Evolutionary conservation across 306 rosid species (phyloP).

Genomic region (Bauhinia variegata): DNA sequence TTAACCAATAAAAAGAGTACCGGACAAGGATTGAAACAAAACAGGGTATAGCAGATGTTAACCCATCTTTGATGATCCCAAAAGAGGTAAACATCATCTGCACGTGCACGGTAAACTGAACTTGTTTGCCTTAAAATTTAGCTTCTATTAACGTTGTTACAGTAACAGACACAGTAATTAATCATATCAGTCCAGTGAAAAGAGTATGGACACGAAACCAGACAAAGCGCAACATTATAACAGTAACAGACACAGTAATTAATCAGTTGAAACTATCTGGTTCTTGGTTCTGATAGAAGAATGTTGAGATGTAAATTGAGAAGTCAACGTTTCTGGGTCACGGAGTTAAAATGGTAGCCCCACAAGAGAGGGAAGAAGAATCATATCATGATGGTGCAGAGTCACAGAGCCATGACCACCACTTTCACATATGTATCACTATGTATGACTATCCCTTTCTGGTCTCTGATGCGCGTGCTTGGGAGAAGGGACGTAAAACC

Average conservation of each 20-base stretch:
- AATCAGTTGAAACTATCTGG: no score
- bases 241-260: no score
- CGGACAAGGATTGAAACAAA: no score
- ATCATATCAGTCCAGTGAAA: no score
- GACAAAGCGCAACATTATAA: no score
- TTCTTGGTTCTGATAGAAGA: neutral
- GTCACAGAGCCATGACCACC: conserved; percentile 19
- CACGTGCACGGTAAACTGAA: no score
- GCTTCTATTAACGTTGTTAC: neutral
- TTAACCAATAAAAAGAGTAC: no score
- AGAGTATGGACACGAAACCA: no score
- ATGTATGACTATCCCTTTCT: neutral
- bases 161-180: no score
- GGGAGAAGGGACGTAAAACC: conserved; percentile 6
- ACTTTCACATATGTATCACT: neutral
- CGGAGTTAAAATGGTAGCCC: conserved; percentile 27
- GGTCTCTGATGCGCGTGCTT: conserved; percentile 49
- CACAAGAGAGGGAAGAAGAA: conserved; percentile 4
- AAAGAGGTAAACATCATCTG: no score
- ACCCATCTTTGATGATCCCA: no score
- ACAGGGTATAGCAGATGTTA: no score
- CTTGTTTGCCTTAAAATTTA: neutral
- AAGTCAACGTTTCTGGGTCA: conserved; percentile 20
- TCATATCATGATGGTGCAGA: conserved; percentile 13
- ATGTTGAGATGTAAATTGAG: neutral